Evolutionary conservation across 2,329 filamentous ascomycete species (phyloP).

Genomic region (Diaporthe eres): DNA sequence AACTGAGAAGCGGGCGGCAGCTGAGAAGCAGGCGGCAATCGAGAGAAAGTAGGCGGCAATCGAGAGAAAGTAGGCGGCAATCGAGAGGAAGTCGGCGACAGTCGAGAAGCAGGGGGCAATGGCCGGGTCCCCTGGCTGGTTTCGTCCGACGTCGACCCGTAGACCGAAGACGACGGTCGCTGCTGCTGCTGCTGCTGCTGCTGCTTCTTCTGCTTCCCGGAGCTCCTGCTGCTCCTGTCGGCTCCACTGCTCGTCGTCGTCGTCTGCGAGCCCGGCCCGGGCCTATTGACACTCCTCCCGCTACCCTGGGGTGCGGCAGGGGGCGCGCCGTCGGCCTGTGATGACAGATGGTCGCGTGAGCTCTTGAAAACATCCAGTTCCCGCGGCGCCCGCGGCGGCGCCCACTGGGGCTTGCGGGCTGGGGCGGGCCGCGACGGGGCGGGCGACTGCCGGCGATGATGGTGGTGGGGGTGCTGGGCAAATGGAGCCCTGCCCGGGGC

Average conservation of each 20-base stretch:
- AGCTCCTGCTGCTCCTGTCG: not conserved
- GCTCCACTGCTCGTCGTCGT: not conserved
- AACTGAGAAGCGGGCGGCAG: not conserved
- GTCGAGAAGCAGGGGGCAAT: not conserved
- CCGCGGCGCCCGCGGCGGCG: not conserved
- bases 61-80: not conserved
- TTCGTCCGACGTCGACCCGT: not conserved
- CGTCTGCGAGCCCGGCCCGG: not conserved
- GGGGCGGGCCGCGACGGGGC: not conserved
- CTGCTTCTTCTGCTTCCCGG: not conserved
- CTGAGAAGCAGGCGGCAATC: not conserved
- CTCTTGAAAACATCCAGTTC: not conserved
- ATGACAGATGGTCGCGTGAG: slow-evolving; percentile 3
- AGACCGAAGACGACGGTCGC: not conserved
- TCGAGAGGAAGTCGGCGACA: not conserved
- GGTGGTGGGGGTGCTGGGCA: not conserved
- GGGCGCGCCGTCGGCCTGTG: not conserved
- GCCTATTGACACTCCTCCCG: not conserved
- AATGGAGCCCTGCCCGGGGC: not conserved
- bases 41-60: not conserved
- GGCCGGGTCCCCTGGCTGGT: not conserved
- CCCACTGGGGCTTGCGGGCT: too few relatives aligned
- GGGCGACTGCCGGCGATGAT: not conserved
- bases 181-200: not conserved
- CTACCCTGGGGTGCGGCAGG: not conserved